Evolutionary conservation across 768 basidiomycete species (phyloP).

Genomic region (Porpolomopsis calyptriformis): DNA sequence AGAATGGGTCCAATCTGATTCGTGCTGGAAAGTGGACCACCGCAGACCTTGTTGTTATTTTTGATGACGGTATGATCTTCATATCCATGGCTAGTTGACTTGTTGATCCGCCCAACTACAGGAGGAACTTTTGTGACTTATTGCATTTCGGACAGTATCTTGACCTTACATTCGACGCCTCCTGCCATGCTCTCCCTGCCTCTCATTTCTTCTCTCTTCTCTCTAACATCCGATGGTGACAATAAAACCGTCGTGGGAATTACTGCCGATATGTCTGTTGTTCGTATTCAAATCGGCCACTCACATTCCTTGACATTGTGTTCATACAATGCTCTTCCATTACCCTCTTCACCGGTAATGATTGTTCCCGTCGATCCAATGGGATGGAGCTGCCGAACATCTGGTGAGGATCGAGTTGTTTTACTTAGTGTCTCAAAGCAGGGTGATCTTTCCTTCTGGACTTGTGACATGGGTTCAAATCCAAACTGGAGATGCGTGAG

Average conservation of each 20-base stretch:
- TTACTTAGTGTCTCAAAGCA: constrained; percentile 66
- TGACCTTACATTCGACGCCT: constrained; percentile 47
- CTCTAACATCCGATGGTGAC: constrained; percentile 43
- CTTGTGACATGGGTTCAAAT: constrained; percentile 35
- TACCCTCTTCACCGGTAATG: constrained; percentile 35
- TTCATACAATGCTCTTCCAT: constrained; percentile 43
- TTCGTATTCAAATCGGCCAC: constrained; percentile 41
- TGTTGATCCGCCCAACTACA: constrained; percentile 18
- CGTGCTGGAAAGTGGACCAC: constrained; percentile 42
- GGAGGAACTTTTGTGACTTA: constrained; percentile 51
- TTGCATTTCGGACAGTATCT: constrained; percentile 28
- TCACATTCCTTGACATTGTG: constrained; percentile 33
- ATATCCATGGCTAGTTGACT: not conserved
- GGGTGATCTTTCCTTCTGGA: constrained; percentile 86
- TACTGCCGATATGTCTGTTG: constrained; percentile 47
- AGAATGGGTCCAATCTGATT: constrained; percentile 36
- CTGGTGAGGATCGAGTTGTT: constrained; percentile 53
- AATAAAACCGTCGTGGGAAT: constrained; percentile 58
- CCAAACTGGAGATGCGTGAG: constrained; percentile 59
- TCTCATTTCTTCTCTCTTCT: constrained; percentile 49
- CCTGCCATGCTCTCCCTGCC: constrained; percentile 36
- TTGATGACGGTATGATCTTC: constrained; percentile 42
- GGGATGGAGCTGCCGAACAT: constrained; percentile 54
- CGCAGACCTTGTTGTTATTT: constrained; percentile 59
- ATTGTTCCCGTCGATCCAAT: constrained; percentile 81